Conservation (phyloP, 2,329 filamentous ascomycete genomes). For the Pseudocercospora eumusae region DNA sequence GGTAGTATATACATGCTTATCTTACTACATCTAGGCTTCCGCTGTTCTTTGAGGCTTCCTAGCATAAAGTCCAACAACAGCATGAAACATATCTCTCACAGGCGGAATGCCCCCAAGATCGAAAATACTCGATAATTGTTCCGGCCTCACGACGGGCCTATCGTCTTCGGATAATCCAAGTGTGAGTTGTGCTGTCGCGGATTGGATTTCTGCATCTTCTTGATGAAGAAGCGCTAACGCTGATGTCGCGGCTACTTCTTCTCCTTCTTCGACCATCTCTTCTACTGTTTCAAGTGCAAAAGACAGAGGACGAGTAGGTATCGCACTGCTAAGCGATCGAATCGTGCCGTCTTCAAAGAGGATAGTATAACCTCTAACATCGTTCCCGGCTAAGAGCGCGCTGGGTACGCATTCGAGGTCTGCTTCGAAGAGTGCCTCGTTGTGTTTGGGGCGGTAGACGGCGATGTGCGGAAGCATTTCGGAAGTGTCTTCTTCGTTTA, state of each 20-base stretch:
- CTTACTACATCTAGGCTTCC: conserved; percentile 12
- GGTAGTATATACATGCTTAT: neutral
- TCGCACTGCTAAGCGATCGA: conserved; percentile 45
- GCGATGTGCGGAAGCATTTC: conserved; percentile 39
- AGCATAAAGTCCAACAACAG: conserved; percentile 66
- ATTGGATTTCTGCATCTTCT: conserved; percentile 17
- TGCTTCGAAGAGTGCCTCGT: conserved; percentile 54
- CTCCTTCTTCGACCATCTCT: neutral
- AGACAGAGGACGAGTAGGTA: conserved; percentile 14
- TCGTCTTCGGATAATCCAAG: conserved; percentile 50
- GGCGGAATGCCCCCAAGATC: conserved; percentile 69
- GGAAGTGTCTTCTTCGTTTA: conserved; percentile 12
- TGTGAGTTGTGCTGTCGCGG: conserved; percentile 17
- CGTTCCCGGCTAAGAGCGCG: conserved; percentile 64
- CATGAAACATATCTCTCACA: conserved; percentile 74
- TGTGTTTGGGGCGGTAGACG: conserved; percentile 65
- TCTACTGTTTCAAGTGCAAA: conserved; percentile 2
- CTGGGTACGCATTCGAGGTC: conserved; percentile 54
- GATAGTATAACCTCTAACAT: conserved; percentile 70
- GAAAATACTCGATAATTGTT: conserved; percentile 70
- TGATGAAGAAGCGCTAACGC: conserved; percentile 16
- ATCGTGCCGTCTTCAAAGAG: conserved; percentile 77
- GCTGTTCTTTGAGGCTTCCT: conserved; percentile 50
- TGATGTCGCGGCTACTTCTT: conserved; percentile 7
- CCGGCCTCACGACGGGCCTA: conserved; percentile 64